Base-by-base conservation (phyloP, 768 basidiomycete genomes). In the Candolleomyces eurysporus region DNA sequence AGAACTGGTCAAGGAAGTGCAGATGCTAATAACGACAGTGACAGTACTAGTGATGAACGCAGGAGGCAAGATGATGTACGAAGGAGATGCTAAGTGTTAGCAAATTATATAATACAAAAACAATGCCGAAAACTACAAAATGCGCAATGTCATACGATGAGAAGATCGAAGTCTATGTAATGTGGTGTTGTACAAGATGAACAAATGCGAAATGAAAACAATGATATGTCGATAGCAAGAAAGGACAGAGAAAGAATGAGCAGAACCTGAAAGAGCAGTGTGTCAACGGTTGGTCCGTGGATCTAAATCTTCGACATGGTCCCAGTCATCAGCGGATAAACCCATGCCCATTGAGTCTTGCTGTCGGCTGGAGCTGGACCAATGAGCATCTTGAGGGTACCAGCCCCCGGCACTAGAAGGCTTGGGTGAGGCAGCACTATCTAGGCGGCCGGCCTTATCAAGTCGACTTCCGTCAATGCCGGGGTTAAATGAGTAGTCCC, bases 401-500 rank as follows among this genome's bases (percentile, higher is more conserved):
- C 54, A 56, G 5, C 40, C 54, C n/a, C 40, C 40, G 21, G 54
- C n/a, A 42, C 5, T 40, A n/a, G 54, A 36, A 22, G 22, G 36
- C 21, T 10, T 48, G 21, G 45, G 40, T 10, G 22, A 43, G 45
- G 9, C 43, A 40, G 13, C 21, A 40, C 43, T 17, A 40, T 46
- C 55, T 32, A 40, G 16, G 26, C n/a, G 16, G 26, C 17, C 21
- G 30, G 57, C 4, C 36, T 43, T 22, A 17, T 22, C 40, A 31
- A 19, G 46, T n/a, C 30, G 43, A 45, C 30, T 32, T 21, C 43
- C 48, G 26, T 48, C 21, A 43, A 19, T 31, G 16, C 39, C 45
- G 45, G 49, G 45, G 16, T 68, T 57, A 54, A 66, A 58, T 60
- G 65, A 66, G 51, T 68, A 70, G 40, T 71, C 75, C 36, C 77